Percentiles rank a stretch among this genome's conserved stretches.
phyloP scores from a whole-genome alignment of 129 eudicot species.

The Deinandra increscens region DNA sequence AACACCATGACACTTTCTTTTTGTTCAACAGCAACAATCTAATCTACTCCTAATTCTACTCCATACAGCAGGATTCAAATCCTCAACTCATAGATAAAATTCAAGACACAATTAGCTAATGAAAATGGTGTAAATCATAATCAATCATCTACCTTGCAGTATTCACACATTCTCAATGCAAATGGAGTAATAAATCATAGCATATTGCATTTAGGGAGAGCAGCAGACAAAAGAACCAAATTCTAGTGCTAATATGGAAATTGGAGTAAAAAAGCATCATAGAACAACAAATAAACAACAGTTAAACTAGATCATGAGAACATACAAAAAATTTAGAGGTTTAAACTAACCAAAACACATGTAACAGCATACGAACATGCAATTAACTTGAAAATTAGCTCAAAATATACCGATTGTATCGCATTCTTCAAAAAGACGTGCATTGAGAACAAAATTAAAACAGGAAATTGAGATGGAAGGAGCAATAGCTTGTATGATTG shows the following conservation, averaged over 20 bases:
- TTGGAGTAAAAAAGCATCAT: slow-evolving; percentile 6
- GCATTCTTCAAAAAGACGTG: slow-evolving; percentile 1
- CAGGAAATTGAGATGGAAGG: not conserved
- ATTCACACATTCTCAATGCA: not conserved
- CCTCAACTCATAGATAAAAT: too few relatives aligned
- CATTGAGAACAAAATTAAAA: not conserved
- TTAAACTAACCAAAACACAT: slow-evolving; percentile 7
- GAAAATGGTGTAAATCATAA: not conserved
- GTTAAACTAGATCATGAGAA: not conserved
- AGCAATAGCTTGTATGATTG: slow-evolving; percentile 10
- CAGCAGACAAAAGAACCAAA: not conserved
- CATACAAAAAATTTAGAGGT: slow-evolving; percentile 14
- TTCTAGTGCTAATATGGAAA: not conserved
- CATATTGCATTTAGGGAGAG: not conserved
- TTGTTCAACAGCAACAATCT: too few relatives aligned
- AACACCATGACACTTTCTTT: not conserved
- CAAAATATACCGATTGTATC: not conserved
- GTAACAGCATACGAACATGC: not conserved
- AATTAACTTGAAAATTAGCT: slow-evolving; percentile 27
- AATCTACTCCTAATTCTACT: too few relatives aligned
- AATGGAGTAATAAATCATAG: not conserved
- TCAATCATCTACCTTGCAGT: not conserved
- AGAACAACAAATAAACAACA: not conserved
- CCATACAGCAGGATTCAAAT: too few relatives aligned
- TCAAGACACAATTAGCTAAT: too few relatives aligned